A percentile compares a stretch with the other conserved stretches of the same genome.
These are phyloP conservation scores for Tolypocladium sp. DNA, from an alignment of 2,329 filamentous ascomycete genomes.

Conservation along the genomic window DNA sequence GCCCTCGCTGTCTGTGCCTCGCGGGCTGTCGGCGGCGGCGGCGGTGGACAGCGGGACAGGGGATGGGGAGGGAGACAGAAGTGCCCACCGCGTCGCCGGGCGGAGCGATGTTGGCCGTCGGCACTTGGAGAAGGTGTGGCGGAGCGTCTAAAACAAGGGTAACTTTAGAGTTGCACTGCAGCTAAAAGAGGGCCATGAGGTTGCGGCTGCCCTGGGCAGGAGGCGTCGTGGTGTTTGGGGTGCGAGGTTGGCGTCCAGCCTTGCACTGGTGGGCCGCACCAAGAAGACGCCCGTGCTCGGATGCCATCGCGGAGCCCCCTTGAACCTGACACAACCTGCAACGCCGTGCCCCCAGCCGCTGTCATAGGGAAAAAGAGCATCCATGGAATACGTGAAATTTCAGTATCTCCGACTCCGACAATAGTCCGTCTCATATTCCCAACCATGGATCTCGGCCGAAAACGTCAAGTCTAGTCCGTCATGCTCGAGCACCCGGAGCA, in stretches of 20 bases:
- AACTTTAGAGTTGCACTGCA: not conserved
- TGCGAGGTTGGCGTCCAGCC: not conserved
- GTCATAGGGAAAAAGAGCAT: not conserved
- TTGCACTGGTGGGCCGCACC: not conserved
- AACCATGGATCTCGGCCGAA: not conserved
- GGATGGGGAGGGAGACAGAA: no score
- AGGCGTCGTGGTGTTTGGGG: not conserved
- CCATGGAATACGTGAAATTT: not conserved
- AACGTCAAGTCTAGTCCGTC: no score
- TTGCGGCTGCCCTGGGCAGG: not conserved
- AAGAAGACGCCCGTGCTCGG: not conserved
- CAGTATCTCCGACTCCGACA: not conserved
- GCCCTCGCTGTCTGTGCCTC: not conserved
- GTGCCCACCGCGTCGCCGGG: no score
- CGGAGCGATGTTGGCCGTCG: not conserved
- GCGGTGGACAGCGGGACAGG: not conserved
- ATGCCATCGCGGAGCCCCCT: not conserved
- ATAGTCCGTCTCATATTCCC: not conserved
- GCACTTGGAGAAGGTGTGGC: not conserved
- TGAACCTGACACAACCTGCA: not conserved
- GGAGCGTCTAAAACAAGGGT: not conserved
- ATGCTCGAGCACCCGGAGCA: not conserved
- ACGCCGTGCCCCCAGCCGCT: not conserved
- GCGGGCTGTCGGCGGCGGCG: not conserved
- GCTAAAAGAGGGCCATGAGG: not conserved